phyloP scores from a whole-genome alignment of 768 basidiomycete species.

The Lactarius evosmus region DNA sequence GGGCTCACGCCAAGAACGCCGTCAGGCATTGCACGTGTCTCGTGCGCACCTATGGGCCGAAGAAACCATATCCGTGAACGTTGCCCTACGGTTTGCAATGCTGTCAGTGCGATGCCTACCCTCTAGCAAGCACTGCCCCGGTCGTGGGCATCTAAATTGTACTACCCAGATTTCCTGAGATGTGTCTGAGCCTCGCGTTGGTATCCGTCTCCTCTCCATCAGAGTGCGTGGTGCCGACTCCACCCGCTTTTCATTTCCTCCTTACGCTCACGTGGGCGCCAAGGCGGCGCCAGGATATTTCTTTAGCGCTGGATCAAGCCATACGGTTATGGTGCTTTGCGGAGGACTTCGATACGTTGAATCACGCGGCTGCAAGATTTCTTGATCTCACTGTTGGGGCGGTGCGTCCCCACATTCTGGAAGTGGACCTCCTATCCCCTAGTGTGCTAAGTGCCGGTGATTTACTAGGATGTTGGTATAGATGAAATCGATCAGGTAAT shows the following conservation, averaged over 20 bases:
- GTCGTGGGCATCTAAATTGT: neutral
- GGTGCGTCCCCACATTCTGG: conserved; percentile 39
- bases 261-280: neutral
- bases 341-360: conserved; percentile 61
- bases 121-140: neutral
- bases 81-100: conserved; percentile 60
- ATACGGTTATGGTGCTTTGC: conserved; percentile 61
- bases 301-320: conserved; percentile 61
- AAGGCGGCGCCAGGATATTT: conserved; percentile 54
- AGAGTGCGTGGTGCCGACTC: conserved; percentile 47
- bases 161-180: conserved; percentile 60
- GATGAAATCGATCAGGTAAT: conserved; percentile 2
- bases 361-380: conserved; percentile 61
- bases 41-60: conserved; percentile 65
- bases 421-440: neutral
- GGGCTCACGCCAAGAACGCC: neutral
- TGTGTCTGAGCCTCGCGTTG: conserved; percentile 63
- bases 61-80: conserved; percentile 37
- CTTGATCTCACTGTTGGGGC: conserved; percentile 53
- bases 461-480: neutral
- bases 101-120: conserved; percentile 45
- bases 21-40: conserved; percentile 58
- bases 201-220: conserved; percentile 64
- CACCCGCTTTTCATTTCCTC: neutral
- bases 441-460: neutral